Evolutionary conservation across 345 rosid genomes (phyloP), one percentile per base, ranked within the genome.

Genomic region (Dipteronia sinensis): DNA sequence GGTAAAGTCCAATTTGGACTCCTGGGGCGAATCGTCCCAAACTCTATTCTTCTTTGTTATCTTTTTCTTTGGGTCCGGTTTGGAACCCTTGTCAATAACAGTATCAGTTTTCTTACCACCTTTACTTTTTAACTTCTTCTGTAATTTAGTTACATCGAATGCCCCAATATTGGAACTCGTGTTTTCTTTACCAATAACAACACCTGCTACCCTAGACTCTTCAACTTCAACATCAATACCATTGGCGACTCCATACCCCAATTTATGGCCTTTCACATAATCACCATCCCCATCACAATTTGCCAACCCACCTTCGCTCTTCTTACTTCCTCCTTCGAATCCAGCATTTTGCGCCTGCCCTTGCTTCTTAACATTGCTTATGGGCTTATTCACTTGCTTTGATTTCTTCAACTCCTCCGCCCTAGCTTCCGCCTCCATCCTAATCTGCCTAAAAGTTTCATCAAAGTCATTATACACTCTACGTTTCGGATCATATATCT

Each of bases 71-170:
- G 93, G 89, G 86, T 94, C 95, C 82, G 56, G 85, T 79, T 89
- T 89, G 70, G 97, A 82, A 88, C 87, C 92, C 84, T 88, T 91
- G 78, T 72, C 90, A 87, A 82, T 89, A 84, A 88, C 86, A 87
- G 86, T 84, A 78, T 94, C 95, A 86, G 86, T 77, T 85, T 96
- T 96, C 89, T 92, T 94, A 72, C 87, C 97, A 64, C 93, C 98
- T 94, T 94, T 97, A 80, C 86, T 89, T 82, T 84, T 92, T 78
- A 90, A 87, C 83, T 94, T 97, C 87, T 92, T 97, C 87, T 92
- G 89, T 80, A 93, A 98, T 86, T 93, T 94, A 83, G 85, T 90
- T 81, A 92, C 91, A 89, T 97, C 99, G 80, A 94, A 92, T 77
- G 94, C 87, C 31, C 88, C 94, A 83, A 77, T 76, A 69, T 90